phyloP scores from a whole-genome alignment of 1,284 basidiomycete species.

The Butyriboletus appendiculatus region DNA sequence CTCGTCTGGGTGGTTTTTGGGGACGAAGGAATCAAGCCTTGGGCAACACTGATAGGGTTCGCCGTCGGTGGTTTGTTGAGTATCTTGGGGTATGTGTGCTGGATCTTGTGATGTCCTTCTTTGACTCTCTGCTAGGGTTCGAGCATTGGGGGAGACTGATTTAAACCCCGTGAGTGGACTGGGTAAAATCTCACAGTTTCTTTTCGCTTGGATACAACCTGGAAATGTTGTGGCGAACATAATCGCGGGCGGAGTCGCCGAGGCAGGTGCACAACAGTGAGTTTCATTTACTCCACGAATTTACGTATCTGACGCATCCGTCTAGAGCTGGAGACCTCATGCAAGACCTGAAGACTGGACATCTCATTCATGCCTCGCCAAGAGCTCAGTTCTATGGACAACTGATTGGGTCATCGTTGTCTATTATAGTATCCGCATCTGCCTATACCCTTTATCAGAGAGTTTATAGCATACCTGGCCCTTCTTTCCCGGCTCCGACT shows the following conservation, averaged over 20 bases:
- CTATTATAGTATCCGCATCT: slow-evolving; percentile 86
- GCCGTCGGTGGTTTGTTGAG: slow-evolving; percentile 82
- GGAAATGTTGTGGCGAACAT: slow-evolving; percentile 95
- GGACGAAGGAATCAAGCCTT: slow-evolving; percentile 87
- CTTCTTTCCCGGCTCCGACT: slow-evolving; percentile 91
- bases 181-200: slow-evolving; percentile 92
- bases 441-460: slow-evolving; percentile 88
- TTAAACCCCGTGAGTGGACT: slow-evolving; percentile 93
- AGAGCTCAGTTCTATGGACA: slow-evolving; percentile 89
- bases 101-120: slow-evolving; percentile 1
- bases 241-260: slow-evolving; percentile 94
- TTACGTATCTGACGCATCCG: neutral
- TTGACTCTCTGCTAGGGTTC: slow-evolving; percentile 55
- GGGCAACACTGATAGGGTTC: slow-evolving; percentile 90
- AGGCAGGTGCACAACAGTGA: slow-evolving; percentile 93
- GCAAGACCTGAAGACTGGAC: slow-evolving; percentile 98
- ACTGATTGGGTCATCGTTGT: slow-evolving; percentile 84
- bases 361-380: slow-evolving; percentile 84
- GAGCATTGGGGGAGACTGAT: slow-evolving; percentile 92
- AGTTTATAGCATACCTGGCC: slow-evolving; percentile 86
- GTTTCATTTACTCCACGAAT: slow-evolving; percentile 27
- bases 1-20: slow-evolving; percentile 91
- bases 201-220: slow-evolving; percentile 94
- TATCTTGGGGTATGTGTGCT: slow-evolving; percentile 72
- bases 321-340: slow-evolving; percentile 92